A percentile compares a stretch with the other conserved stretches of the same genome.
phyloP scores from a whole-genome alignment of 495 filamentous ascomycete species.

The Xylaria intraflava region DNA sequence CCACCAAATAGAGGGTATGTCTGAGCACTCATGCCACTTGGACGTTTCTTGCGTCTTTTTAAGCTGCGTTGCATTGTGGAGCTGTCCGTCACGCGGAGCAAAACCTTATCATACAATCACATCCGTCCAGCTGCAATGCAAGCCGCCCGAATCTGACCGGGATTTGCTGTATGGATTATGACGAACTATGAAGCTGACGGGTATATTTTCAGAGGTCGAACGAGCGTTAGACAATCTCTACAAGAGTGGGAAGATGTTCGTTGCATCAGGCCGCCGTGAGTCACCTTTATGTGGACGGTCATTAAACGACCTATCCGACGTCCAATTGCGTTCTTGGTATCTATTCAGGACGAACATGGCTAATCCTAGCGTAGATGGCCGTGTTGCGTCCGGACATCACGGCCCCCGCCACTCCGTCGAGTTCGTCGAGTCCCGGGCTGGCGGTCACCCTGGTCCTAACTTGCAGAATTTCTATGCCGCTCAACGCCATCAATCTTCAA shows the following conservation, averaged over 20 bases:
- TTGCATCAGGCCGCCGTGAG: conserved; percentile 68
- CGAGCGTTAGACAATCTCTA: conserved; percentile 90
- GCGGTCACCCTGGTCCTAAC: conserved; percentile 69
- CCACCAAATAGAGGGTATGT: conserved; percentile 89
- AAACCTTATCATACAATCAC: neutral
- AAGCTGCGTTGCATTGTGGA: conserved; percentile 1
- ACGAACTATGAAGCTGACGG: conserved; percentile 17
- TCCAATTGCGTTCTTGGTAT: conserved; percentile 20
- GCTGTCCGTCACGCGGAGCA: neutral
- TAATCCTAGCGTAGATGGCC: conserved; percentile 33
- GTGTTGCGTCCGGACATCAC: conserved; percentile 32
- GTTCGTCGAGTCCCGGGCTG: conserved; percentile 60
- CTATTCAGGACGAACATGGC: conserved; percentile 2
- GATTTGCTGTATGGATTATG: neutral
- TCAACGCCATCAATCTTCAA: conserved; percentile 79
- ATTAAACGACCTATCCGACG: conserved; percentile 9
- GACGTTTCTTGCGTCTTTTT: neutral
- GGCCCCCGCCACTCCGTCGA: conserved; percentile 75
- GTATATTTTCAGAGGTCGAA: conserved; percentile 71
- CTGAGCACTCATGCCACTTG: neutral
- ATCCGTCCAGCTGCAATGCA: neutral
- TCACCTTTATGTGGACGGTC: conserved; percentile 38
- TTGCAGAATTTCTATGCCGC: conserved; percentile 89
- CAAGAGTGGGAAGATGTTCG: conserved; percentile 92
- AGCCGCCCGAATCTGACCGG: conserved; percentile 3